phyloP scores from a whole-genome alignment of 2,329 filamentous ascomycete species.

The Chaetoscypha palmicola region DNA sequence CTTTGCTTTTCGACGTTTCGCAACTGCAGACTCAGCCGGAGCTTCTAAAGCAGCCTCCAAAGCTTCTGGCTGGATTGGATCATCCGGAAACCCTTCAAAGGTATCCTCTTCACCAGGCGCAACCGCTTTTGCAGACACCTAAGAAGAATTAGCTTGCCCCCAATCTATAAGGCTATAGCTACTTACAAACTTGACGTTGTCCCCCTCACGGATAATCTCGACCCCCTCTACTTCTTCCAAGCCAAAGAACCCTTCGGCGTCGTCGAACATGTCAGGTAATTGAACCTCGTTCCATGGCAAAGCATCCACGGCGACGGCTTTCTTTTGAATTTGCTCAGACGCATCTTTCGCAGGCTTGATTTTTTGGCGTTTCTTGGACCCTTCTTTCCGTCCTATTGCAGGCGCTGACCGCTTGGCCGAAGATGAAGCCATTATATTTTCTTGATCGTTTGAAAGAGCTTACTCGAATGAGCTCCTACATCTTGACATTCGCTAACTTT shows the following conservation, averaged over 20 bases:
- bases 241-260: conserved; percentile 90
- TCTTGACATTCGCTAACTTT: too few relatives aligned
- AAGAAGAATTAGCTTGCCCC: neutral
- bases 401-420: conserved; percentile 27
- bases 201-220: conserved; percentile 65
- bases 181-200: conserved; percentile 51
- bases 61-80: conserved; percentile 28
- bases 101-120: conserved; percentile 42
- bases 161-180: conserved; percentile 1
- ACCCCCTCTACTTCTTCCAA: conserved; percentile 90
- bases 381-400: conserved; percentile 18
- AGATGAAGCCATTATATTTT: conserved; percentile 24
- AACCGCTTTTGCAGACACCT: conserved; percentile 25
- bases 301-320: conserved; percentile 39
- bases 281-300: conserved; percentile 52
- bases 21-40: conserved; percentile 20
- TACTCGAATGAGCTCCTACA: too few relatives aligned
- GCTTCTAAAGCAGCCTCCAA: conserved; percentile 23
- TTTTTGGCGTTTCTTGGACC: conserved; percentile 31
- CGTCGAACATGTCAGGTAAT: conserved; percentile 72
- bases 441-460: too few relatives aligned
- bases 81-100: conserved; percentile 59
- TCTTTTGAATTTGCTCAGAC: conserved; percentile 28
- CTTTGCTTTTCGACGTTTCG: conserved; percentile 25
- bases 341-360: conserved; percentile 18